These are phyloP conservation scores for Falciphora oryzae DNA, from an alignment of 2,329 filamentous ascomycete genomes.

Conservation along the genomic window DNA sequence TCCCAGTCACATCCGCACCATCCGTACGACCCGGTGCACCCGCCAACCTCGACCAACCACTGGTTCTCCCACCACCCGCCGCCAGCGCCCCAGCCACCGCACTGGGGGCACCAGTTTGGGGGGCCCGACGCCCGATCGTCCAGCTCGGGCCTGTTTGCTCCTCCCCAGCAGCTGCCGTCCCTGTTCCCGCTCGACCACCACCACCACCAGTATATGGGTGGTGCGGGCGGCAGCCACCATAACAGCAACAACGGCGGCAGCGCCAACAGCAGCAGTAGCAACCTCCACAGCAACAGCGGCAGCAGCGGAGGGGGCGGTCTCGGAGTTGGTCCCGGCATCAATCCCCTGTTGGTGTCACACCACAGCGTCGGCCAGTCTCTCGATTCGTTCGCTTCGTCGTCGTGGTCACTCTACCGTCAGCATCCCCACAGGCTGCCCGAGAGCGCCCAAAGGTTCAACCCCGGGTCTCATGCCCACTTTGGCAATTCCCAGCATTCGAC, in stretches of 20 bases:
- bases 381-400: neutral
- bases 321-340: neutral
- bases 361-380: neutral
- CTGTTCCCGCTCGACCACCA: neutral
- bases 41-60: neutral
- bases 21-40: slow-evolving; percentile 15
- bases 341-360: neutral
- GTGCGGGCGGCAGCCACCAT: neutral
- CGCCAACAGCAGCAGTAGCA: neutral
- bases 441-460: neutral
- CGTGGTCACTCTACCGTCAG: neutral
- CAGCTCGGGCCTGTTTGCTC: slow-evolving; percentile 2
- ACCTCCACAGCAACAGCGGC: neutral
- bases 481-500: neutral
- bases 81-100: slow-evolving; percentile 2
- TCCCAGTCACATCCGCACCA: slow-evolving; percentile 7
- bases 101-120: neutral
- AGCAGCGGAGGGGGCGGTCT: neutral
- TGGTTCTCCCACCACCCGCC: slow-evolving; percentile 2
- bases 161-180: slow-evolving; percentile 1
- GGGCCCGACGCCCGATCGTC: neutral
- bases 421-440: neutral
- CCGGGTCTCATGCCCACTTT: neutral
- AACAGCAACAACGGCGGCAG: neutral
- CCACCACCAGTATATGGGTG: neutral